Base-by-base conservation (phyloP, 1,139 yeast genomes). In the Kurtzmaniella quercitrusa region DNA sequence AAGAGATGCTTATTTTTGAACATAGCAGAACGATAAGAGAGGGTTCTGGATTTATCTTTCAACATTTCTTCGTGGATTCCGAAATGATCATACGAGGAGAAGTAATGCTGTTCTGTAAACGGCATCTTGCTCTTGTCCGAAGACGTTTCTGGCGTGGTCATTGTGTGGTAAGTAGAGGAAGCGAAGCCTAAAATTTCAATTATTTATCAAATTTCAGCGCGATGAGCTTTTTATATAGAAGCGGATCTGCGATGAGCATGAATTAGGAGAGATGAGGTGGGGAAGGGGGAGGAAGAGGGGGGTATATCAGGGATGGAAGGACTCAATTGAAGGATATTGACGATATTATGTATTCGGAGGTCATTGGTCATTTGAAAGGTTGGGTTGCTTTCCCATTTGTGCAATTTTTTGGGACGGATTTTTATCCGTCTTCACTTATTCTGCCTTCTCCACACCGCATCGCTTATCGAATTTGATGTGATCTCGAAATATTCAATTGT, bases 21-120 rank as follows among this genome's bases (percentile, higher is more conserved):
- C 69, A 94, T 93, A 46, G 98, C 96, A 50, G 87, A 85, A 59
- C 98, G 77, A 70, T 94, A 94, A 29, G 96, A 80, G 51, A 91
- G 73, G 8, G 99, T 94, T 65, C 99, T 82, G 36, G 90, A 88
- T 45, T 89, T 81, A 63, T 94, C 99, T 66, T 93, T 95, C 59
- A 94, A 81, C 99, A 94, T 94, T 65, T 91, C 98, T 68, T 94
- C 98, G 62, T 94, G 99, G 59, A 94, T 94, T 45, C 97, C 97
- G 59, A 89, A 91, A 63, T 93, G 98, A 63, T 93, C 98, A 58
- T 93, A 93, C 3, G 98, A 91, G 41, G 85, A 79, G 70, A 93
- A 93, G 70, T 93, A 93, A 63, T 91, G 98, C 66, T 88, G 93
- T 60, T 90, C 97, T 39, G 81, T 71, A 59, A 78, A 77, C 34